phyloP scores from a whole-genome alignment of 2,329 filamentous ascomycete genomes.

The Sordariomycetes sp. region DNA sequence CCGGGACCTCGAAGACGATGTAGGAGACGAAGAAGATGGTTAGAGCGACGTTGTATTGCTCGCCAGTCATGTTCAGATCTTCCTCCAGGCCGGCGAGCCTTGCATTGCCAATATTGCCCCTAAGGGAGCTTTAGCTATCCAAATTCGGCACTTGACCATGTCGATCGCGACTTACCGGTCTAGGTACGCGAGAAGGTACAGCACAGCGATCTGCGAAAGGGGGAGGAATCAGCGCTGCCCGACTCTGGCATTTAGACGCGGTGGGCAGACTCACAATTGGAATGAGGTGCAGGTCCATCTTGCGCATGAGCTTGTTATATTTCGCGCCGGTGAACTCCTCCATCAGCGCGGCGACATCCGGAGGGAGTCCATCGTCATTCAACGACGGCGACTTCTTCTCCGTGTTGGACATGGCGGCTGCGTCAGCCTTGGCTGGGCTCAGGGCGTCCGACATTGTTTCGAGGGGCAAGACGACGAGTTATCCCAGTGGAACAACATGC shows the following conservation, averaged over 20 bases:
- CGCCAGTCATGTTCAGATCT: conserved; percentile 46
- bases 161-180: conserved; percentile 29
- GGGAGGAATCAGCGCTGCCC: not conserved
- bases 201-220: conserved; percentile 40
- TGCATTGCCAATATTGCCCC: conserved; percentile 41
- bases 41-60: conserved; percentile 60
- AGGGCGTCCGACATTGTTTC: not conserved
- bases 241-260: not conserved
- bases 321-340: conserved; percentile 15
- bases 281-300: conserved; percentile 49
- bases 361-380: not conserved
- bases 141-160: not conserved
- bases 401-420: conserved; percentile 1
- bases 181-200: conserved; percentile 63
- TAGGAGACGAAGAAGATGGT: conserved; percentile 65
- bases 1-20: conserved; percentile 62
- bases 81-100: conserved; percentile 53
- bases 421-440: not conserved
- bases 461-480: not conserved
- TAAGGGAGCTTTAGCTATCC: not conserved
- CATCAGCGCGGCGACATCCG: conserved; percentile 3
- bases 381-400: not conserved
- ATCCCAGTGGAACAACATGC: not conserved
- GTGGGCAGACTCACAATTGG: conserved; percentile 31
- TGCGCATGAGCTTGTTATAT: conserved; percentile 53